A percentile compares a stretch with the other conserved stretches of the same genome.
Conservation (phyloP, 2,329 filamentous ascomycete genomes). For the Sporothrix globosa region DNA sequence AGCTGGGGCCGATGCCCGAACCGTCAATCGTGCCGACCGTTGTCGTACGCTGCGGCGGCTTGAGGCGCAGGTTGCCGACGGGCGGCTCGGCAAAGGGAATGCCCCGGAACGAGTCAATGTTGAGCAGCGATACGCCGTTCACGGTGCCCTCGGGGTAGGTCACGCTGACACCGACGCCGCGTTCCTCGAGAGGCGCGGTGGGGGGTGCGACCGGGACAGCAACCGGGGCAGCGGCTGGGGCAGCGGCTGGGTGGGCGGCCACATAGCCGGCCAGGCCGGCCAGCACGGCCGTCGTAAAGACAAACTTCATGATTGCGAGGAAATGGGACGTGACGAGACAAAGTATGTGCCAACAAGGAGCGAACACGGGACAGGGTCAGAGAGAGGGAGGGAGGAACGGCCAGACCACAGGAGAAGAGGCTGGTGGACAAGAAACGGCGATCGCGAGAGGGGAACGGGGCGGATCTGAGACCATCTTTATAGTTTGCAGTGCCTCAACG, state of each 20-base stretch:
- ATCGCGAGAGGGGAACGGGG: neutral
- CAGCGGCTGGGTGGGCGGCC: neutral
- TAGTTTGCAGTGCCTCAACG: neutral
- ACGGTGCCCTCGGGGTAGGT: slow-evolving; percentile 34
- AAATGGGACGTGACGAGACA: too few relatives aligned
- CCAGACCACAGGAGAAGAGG: slow-evolving; percentile 12
- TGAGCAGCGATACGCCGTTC: slow-evolving; percentile 30
- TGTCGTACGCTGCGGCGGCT: slow-evolving; percentile 65
- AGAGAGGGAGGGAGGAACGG: neutral
- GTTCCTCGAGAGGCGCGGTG: slow-evolving; percentile 12
- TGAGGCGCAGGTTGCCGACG: slow-evolving; percentile 66
- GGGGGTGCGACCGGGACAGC: too few relatives aligned
- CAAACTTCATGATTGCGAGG: slow-evolving; percentile 6
- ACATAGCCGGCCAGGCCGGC: slow-evolving; percentile 14
- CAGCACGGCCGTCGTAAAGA: neutral
- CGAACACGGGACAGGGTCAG: neutral
- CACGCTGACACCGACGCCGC: slow-evolving; percentile 24
- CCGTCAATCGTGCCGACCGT: slow-evolving; percentile 63
- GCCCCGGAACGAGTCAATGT: slow-evolving; percentile 70
- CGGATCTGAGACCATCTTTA: slow-evolving; percentile 18
- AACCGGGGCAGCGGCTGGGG: neutral
- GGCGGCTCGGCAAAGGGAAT: slow-evolving; percentile 77
- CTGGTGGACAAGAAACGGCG: slow-evolving; percentile 12
- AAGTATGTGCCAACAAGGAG: neutral
- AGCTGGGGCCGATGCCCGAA: slow-evolving; percentile 61